phyloP scores from a whole-genome alignment of 192 early-diverging fungal genomes.

The Jimgerdemannia lactiflua region DNA sequence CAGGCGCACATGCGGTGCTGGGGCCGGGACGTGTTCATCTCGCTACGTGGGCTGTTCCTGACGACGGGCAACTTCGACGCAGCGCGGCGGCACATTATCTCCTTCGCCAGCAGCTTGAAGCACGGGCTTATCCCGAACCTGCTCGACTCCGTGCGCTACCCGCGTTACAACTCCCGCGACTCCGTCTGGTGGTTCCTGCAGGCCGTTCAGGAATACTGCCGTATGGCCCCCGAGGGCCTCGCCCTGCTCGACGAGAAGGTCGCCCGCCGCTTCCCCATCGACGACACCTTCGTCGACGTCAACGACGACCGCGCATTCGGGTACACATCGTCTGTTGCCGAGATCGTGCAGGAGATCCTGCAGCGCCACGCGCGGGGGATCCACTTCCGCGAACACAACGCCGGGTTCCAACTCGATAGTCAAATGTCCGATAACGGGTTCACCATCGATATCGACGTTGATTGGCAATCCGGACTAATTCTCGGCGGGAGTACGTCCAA shows the following conservation, averaged over 20 bases:
- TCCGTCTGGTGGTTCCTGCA: constrained; percentile 96
- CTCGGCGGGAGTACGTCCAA: constrained; percentile 88
- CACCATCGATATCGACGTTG: constrained; percentile 61
- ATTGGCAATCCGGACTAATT: constrained; percentile 80
- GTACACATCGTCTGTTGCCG: constrained; percentile 62
- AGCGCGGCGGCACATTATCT: constrained; percentile 82
- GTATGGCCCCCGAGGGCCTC: constrained; percentile 64
- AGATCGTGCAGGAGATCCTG: constrained; percentile 91
- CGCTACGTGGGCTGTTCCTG: constrained; percentile 81
- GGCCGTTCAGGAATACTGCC: constrained; percentile 75
- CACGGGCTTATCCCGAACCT: constrained; percentile 98
- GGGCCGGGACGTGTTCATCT: constrained; percentile 98
- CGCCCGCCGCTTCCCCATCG: constrained; percentile 78
- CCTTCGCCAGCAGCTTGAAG: constrained; percentile 88
- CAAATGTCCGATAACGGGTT: constrained; percentile 94
- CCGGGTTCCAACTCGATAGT: constrained; percentile 81
- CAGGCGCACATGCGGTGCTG: constrained; percentile 92
- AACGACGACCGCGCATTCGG: constrained; percentile 56
- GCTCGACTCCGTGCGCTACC: constrained; percentile 78
- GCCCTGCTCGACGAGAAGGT: constrained; percentile 70
- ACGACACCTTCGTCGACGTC: constrained; percentile 71
- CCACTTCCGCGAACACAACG: constrained; percentile 94
- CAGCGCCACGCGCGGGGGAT: constrained; percentile 80
- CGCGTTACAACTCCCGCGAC: constrained; percentile 96
- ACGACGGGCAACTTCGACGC: constrained; percentile 80